These are phyloP conservation scores for Podaxis sp. DNA, from an alignment of 768 basidiomycete genomes.

Conservation along the genomic window DNA sequence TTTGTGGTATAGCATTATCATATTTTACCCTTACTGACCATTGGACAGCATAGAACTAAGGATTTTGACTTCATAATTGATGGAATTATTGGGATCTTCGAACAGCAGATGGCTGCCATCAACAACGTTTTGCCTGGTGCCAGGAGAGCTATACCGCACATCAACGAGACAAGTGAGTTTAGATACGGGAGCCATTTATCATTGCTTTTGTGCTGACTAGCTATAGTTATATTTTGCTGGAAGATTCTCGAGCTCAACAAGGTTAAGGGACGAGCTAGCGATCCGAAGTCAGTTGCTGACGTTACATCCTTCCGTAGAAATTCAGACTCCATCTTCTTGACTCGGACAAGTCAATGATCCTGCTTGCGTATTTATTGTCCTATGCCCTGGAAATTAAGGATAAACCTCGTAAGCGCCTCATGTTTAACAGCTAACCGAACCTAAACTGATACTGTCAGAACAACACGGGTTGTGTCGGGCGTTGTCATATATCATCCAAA, in stretches of 20 bases:
- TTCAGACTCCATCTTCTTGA: constrained; percentile 82
- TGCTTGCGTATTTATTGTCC: constrained; percentile 76
- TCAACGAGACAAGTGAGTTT: constrained; percentile 74
- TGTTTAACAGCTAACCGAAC: not conserved
- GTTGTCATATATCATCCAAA: constrained; percentile 89
- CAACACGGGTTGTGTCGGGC: constrained; percentile 90
- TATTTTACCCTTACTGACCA: constrained; percentile 10
- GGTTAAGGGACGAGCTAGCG: constrained; percentile 36
- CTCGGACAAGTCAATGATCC: constrained; percentile 73
- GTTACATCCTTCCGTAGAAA: constrained; percentile 55
- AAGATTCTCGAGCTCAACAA: constrained; percentile 92
- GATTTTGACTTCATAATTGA: constrained; percentile 85
- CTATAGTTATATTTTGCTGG: constrained; percentile 78
- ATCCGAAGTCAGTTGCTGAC: not conserved
- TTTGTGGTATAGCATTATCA: constrained; percentile 30
- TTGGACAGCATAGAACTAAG: constrained; percentile 74
- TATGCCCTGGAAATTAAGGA: constrained; percentile 90
- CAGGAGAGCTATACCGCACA: constrained; percentile 77
- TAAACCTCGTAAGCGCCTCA: constrained; percentile 68
- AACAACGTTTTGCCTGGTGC: constrained; percentile 83
- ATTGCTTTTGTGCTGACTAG: not conserved
- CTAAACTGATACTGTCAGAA: constrained; percentile 43
- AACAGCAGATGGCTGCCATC: constrained; percentile 72
- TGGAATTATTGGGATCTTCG: constrained; percentile 65
- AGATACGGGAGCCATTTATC: not conserved